Evolutionary conservation across 2,329 filamentous ascomycete genomes (phyloP).

Genomic region (Penicillium nordicum): DNA sequence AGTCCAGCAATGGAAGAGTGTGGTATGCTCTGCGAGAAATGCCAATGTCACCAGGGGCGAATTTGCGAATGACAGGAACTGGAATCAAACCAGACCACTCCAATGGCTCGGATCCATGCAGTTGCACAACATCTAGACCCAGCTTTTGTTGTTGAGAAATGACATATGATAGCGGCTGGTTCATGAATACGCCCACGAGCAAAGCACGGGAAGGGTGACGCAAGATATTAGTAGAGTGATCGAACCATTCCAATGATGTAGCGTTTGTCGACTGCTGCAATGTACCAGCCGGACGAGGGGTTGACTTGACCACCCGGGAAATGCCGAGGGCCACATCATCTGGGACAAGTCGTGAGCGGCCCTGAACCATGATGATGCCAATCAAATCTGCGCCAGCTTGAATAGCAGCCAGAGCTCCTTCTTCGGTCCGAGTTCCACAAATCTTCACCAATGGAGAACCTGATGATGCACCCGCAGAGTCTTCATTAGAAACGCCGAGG

Average conservation of each 20-base stretch:
- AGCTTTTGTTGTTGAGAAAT: slow-evolving; percentile 73
- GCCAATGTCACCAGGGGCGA: slow-evolving; percentile 71
- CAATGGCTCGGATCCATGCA: slow-evolving; percentile 86
- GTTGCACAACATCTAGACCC: slow-evolving; percentile 80
- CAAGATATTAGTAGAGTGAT: slow-evolving; percentile 49
- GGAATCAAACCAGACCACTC: slow-evolving; percentile 90
- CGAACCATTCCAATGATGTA: slow-evolving; percentile 65
- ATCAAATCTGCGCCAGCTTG: slow-evolving; percentile 87
- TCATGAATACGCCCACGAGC: slow-evolving; percentile 89
- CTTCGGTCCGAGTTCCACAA: slow-evolving; percentile 80
- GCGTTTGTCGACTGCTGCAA: slow-evolving; percentile 22
- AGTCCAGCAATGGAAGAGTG: slow-evolving; percentile 77
- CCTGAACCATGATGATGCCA: slow-evolving; percentile 85
- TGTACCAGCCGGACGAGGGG: slow-evolving; percentile 28
- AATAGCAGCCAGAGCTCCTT: slow-evolving; percentile 75
- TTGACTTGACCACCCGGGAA: slow-evolving; percentile 67
- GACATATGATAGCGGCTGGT: slow-evolving; percentile 81
- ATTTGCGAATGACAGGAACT: slow-evolving; percentile 84
- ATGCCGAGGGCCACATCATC: slow-evolving; percentile 77
- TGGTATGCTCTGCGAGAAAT: slow-evolving; percentile 76
- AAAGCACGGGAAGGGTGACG: slow-evolving; percentile 61
- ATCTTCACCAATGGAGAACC: slow-evolving; percentile 76
- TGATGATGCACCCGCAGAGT: slow-evolving; percentile 17
- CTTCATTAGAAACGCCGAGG: slow-evolving; percentile 55
- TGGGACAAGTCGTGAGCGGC: slow-evolving; percentile 73